Base-by-base conservation (phyloP, 352 stramenopile genomes). In the Globisporangium barbulae region DNA sequence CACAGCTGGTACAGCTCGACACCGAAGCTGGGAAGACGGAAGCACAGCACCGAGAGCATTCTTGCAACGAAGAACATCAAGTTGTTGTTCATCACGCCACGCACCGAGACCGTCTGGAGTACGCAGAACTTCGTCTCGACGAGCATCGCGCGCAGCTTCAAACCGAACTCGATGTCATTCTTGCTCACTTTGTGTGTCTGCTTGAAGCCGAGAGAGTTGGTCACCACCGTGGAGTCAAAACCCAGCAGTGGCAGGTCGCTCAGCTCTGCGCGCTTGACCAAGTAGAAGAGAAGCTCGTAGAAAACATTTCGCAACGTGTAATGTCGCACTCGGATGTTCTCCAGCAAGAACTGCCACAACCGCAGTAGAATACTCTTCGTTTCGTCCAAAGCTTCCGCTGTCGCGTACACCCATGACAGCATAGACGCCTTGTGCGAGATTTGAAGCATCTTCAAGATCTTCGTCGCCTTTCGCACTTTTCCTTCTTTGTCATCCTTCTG, bases 11-110 rank as follows among this genome's bases (percentile, higher is more conserved):
- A 96, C 45, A 96, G 56, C 54, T 96, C 88, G 1, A 96, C 85
- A 44, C 88, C 88, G 64, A 94, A 96, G 64, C 85, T 94, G 52
- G 85, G 88, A 10, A 96, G 64, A 5, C 88, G 83, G 56, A 96
- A 96, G 55, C 85, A 95, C 25, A 96, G 64, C 28, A 95, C 86
- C 19, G 88, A 96, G 15, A 96, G 67, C 81, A 96, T 95, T 55
- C 88, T 71, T 12, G 85, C 88, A 30, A 94, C 88, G 33, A 96
- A 96, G 67, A 96, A 96, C 86, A 96, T 94, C 19, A 96, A 68
- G 62, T 96, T 96, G 75, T 95, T 95, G 77, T 94, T 95, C 88
- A 96, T 96, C 28, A 96, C 88, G 44, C 88, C 88, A 49, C 86
- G 85, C 4, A 96, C 88, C 10, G 82, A 93, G 0, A 96, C 86